These are phyloP conservation scores for Plasmodium billcollinsi DNA, from an alignment of 169 alveolate species.

Conservation along the genomic window DNA sequence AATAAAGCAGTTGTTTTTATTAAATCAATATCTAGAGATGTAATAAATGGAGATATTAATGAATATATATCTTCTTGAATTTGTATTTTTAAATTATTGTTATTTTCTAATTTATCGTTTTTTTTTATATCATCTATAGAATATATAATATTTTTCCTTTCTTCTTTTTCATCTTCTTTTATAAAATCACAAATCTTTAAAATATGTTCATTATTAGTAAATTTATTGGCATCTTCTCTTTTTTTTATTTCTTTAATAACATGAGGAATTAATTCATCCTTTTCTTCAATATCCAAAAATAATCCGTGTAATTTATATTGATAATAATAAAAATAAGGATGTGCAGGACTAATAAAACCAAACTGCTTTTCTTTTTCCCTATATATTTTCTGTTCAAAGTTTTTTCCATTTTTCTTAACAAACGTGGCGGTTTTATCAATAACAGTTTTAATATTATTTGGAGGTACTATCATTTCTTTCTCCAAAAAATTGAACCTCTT, in stretches of 20 bases:
- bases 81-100: conserved; percentile 38
- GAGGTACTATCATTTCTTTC: conserved; percentile 90
- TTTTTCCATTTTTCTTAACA: conserved; percentile 93
- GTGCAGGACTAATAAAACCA: conserved; percentile 86
- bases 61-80: conserved; percentile 79
- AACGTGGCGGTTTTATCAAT: conserved; percentile 94
- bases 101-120: conserved; percentile 19
- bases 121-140: conserved; percentile 33
- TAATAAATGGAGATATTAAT: conserved; percentile 89
- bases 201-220: conserved; percentile 72
- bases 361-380: conserved; percentile 87
- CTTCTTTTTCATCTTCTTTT: conserved; percentile 78
- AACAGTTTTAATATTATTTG: conserved; percentile 88
- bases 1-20: conserved; percentile 96
- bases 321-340: conserved; percentile 91
- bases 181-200: conserved; percentile 78
- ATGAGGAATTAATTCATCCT: conserved; percentile 56
- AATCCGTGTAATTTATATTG: conserved; percentile 88
- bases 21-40: conserved; percentile 87
- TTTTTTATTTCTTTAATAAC: conserved; percentile 82
- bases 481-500: conserved; percentile 43
- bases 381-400: conserved; percentile 89
- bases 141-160: conserved; percentile 75
- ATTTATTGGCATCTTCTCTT: conserved; percentile 75
- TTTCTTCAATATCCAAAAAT: conserved; percentile 50